phyloP scores from a whole-genome alignment of 106 monocot genomes.

The Chionographis japonica region DNA sequence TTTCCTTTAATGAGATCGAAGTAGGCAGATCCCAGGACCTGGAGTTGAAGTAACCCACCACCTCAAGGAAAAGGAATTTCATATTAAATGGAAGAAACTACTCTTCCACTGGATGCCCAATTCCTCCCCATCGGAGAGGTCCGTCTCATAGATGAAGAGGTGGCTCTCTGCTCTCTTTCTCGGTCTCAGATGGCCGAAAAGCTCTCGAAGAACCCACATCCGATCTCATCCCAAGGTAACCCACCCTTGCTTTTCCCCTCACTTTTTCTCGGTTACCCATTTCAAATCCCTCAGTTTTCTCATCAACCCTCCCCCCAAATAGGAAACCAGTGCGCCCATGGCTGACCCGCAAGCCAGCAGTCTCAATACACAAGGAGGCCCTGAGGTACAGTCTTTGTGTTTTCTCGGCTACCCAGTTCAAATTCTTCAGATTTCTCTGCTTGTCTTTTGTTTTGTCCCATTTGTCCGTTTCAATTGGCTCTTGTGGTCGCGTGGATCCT shows the following conservation, averaged over 20 bases:
- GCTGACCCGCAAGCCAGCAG: constrained; percentile 1
- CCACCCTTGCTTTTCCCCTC: neutral
- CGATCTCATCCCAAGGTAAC: no score
- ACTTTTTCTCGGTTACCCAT: neutral
- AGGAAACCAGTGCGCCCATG: constrained; percentile 1
- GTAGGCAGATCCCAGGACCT: no score
- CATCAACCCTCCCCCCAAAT: neutral
- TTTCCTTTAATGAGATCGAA: no score
- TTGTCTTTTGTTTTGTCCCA: neutral
- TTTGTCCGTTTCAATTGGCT: neutral
- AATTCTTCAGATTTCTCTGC: no score
- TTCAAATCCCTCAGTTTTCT: neutral
- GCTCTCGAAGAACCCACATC: neutral
- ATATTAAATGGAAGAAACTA: no score
- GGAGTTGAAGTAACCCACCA: no score
- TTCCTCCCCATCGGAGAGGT: no score
- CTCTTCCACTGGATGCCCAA: no score
- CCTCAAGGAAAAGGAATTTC: no score
- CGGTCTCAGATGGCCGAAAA: neutral
- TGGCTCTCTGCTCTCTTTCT: neutral
- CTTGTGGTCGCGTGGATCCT: no score
- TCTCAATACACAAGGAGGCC: neutral
- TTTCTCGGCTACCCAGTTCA: no score
- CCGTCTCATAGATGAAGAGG: constrained; percentile 3
- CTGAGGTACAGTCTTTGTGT: neutral